These are phyloP conservation scores for Gynandropsis gynandra DNA, from an alignment of 345 rosid genomes.

Conservation along the genomic window DNA sequence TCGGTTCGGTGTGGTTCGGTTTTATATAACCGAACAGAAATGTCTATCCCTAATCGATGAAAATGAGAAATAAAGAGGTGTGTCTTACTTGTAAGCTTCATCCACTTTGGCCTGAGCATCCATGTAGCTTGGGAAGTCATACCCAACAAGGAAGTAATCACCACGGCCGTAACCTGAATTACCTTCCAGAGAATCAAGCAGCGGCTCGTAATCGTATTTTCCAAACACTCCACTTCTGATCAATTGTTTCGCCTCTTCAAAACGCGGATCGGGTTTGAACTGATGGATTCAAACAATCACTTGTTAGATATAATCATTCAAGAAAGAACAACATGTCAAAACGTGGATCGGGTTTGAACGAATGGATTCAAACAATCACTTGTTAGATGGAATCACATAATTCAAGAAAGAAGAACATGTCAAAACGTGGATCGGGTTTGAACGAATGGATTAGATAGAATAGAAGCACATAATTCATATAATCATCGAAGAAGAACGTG, in stretches of 20 bases:
- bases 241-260: conserved; percentile 88
- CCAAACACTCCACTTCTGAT: conserved; percentile 90
- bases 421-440: conserved; percentile 87
- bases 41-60: background rate
- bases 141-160: conserved; percentile 88
- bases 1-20: too few species aligned
- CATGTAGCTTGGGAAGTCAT: conserved; percentile 79
- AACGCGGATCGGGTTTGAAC: conserved; percentile 92
- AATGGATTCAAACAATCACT: conserved; percentile 14
- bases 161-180: conserved; percentile 93
- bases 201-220: conserved; percentile 76
- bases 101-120: conserved; percentile 83
- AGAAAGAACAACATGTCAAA: too few species aligned
- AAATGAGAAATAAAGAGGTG: conserved; percentile 8
- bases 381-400: too few species aligned
- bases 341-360: conserved; percentile 92
- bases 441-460: conserved; percentile 56
- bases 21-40: too few species aligned
- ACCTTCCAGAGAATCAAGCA: conserved; percentile 90
- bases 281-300: conserved; percentile 23
- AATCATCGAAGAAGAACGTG: background rate
- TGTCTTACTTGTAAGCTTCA: conserved; percentile 81
- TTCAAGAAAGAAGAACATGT: too few species aligned
- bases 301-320: too few species aligned
- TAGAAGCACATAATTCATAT: too few species aligned